Evolutionary conservation across 2,329 filamentous ascomycete species (phyloP), one percentile per base, ranked within the genome.

Genomic region (Exophiala aquamarina): DNA sequence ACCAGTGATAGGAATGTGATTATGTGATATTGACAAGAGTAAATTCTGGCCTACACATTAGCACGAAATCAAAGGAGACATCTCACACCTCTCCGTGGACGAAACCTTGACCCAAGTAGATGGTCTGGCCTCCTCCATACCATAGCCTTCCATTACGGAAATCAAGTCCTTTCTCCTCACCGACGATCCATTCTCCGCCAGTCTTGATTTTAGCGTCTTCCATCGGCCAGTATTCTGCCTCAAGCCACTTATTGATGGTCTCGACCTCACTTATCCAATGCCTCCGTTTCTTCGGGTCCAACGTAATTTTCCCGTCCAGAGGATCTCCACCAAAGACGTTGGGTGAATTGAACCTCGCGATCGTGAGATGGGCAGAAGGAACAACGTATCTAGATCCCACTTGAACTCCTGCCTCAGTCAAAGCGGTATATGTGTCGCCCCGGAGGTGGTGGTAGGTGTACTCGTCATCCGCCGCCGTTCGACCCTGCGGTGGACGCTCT

Each of bases 371-470:
- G 13, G 89, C 89, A 37, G 87, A 92, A 2, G 91, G 91, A 2
- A 95, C 89, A 18, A 91, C 83, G 64, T 96, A 97, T 47, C 92
- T 77, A 42, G 87, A 88, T 17, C 77, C 84, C 26, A 95, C 77
- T 13, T 77, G 70, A n/a, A 92, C 73, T 1, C 87, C 87, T 0
- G 82, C 76, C 3, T 70, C 71, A 36, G 74, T 71, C 3, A 81
- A 78, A 19, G 81, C 70, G 39, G 78, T 73, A 64, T 84, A 93
- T 10, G 94, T 65, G 62, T 95, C 89, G 3, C 85, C 78, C 2
- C 92, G 83, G 7, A 97, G 79, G 66, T 97, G 92, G 63, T 96
- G 92, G 65, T 96, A 96, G 0, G 87, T 91, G 68, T 89, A 96
- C 1, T 58, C 61, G 56, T 93, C 86, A 14, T 80, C 76, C 31